These are phyloP conservation scores for Candida smagusa DNA, from an alignment of 1,139 yeast species.

Conservation along the genomic window DNA sequence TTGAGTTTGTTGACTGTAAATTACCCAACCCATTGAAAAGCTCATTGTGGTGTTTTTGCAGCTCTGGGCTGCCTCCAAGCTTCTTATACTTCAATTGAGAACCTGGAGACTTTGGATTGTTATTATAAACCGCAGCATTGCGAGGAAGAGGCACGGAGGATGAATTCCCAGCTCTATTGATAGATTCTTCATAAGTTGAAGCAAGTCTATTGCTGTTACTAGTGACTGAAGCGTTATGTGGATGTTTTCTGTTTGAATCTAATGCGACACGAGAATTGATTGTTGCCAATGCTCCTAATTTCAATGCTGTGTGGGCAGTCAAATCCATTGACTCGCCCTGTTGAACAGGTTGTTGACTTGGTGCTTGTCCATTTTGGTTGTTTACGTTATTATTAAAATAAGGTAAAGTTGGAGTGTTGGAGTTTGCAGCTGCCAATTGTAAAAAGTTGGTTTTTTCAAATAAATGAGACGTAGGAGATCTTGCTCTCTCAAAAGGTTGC, in stretches of 20 bases:
- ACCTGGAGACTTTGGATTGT: slow-evolving; percentile 11
- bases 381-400: slow-evolving; percentile 5
- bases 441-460: slow-evolving; percentile 44
- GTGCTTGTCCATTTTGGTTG: slow-evolving; percentile 10
- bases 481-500: slow-evolving; percentile 34
- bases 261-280: slow-evolving; percentile 59
- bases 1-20: slow-evolving; percentile 8
- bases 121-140: slow-evolving; percentile 6
- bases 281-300: slow-evolving; percentile 62
- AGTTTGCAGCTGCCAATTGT: slow-evolving; percentile 42
- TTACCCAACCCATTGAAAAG: slow-evolving; percentile 5
- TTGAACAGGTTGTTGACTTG: slow-evolving; percentile 11
- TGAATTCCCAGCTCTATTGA: slow-evolving; percentile 36
- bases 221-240: slow-evolving; percentile 9
- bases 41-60: slow-evolving; percentile 5
- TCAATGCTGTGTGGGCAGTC: slow-evolving; percentile 45
- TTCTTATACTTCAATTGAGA: slow-evolving; percentile 8
- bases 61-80: slow-evolving; percentile 4
- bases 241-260: slow-evolving; percentile 49
- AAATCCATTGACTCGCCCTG: slow-evolving; percentile 27
- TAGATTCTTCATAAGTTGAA: slow-evolving; percentile 31
- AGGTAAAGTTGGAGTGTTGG: slow-evolving; percentile 22
- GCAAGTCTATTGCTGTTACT: slow-evolving; percentile 11
- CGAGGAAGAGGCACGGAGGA: slow-evolving; percentile 35
- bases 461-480: slow-evolving; percentile 44